phyloP scores from a whole-genome alignment of 2,329 filamentous ascomycete species.

The Magnaporthiopsis incrustans region DNA sequence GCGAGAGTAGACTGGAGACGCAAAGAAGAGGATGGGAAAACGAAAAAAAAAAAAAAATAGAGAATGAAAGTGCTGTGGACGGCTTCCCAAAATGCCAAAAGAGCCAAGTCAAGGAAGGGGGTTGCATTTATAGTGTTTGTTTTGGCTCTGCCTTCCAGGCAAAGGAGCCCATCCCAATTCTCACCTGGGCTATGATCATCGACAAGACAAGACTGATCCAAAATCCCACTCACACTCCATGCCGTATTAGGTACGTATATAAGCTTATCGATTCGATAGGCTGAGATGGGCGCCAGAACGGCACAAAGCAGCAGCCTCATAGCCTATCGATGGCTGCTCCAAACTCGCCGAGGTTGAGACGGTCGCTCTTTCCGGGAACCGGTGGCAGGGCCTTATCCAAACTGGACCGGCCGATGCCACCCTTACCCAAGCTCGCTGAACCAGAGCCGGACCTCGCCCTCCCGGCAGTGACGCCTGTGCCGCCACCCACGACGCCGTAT shows the following conservation, averaged over 20 bases:
- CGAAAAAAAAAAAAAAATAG: conserved; percentile 6
- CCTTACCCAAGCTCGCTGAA: conserved; percentile 15
- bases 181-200: background rate
- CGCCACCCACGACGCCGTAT: conserved; percentile 28
- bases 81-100: background rate
- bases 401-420: conserved; percentile 44
- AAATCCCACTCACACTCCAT: background rate
- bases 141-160: background rate
- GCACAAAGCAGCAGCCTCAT: background rate
- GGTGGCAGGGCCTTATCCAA: conserved; percentile 54
- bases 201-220: no score
- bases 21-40: conserved; percentile 9
- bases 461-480: conserved; percentile 12
- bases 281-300: background rate
- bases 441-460: conserved; percentile 16
- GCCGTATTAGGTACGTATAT: background rate
- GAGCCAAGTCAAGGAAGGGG: background rate
- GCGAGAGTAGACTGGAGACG: conserved; percentile 11
- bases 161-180: background rate
- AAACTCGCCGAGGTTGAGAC: background rate
- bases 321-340: background rate
- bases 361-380: conserved; percentile 29
- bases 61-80: background rate
- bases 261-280: background rate
- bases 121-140: background rate